These are phyloP conservation scores for Epichloe scottii DNA, from an alignment of 2,329 filamentous ascomycete genomes.

Conservation along the genomic window DNA sequence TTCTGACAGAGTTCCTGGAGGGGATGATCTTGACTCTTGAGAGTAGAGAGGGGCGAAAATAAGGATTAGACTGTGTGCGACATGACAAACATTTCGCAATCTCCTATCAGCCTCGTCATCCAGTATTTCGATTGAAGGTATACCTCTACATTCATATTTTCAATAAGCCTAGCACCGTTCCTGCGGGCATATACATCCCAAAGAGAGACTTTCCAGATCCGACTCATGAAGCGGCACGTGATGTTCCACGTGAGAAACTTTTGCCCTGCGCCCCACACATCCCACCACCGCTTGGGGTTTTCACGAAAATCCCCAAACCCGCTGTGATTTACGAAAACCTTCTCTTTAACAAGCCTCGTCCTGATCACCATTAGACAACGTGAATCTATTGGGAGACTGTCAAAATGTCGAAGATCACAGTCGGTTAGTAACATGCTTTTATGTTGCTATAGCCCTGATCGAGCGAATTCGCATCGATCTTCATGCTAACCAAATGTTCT, in stretches of 20 bases:
- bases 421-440: conserved; percentile 37
- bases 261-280: conserved; percentile 19
- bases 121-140: background rate
- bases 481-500: conserved; percentile 17
- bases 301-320: conserved; percentile 11
- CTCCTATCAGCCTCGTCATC: background rate
- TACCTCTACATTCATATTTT: background rate
- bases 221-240: conserved; percentile 16
- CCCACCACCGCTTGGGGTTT: conserved; percentile 12
- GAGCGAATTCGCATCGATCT: background rate
- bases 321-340: conserved; percentile 5
- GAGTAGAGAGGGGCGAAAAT: background rate
- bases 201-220: background rate
- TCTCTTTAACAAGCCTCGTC: conserved; percentile 18
- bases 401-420: conserved; percentile 80
- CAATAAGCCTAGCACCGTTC: background rate
- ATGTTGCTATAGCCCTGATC: background rate
- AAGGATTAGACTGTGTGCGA: background rate
- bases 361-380: conserved; percentile 58
- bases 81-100: conserved; percentile 2
- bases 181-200: background rate
- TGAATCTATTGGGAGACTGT: conserved; percentile 75
- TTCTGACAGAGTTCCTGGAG: background rate
- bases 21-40: background rate
- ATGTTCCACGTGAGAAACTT: conserved; percentile 19